Percentiles rank a stretch among this genome's conserved stretches.
These are phyloP conservation scores for Colletotrichum sp. DNA, from an alignment of 2,329 filamentous ascomycete species.

Conservation along the genomic window DNA sequence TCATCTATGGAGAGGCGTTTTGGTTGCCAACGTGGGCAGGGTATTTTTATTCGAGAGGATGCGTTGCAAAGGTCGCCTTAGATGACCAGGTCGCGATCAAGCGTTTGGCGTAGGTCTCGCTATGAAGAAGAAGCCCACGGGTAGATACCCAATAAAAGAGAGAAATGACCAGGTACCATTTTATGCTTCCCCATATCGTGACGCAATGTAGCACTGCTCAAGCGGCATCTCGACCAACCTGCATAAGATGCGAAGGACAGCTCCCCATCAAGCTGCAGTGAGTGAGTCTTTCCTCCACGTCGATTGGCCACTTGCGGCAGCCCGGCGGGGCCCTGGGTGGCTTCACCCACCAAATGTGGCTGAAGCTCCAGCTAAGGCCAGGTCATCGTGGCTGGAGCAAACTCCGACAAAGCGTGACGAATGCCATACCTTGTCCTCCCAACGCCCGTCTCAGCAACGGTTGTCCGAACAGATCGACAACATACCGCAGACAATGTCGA, in stretches of 20 bases:
- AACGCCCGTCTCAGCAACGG: neutral
- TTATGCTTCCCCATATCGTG: neutral
- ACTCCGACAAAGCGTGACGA: neutral
- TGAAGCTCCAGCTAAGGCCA: neutral
- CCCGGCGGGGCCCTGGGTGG: neutral
- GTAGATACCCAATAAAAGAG: conserved; percentile 17
- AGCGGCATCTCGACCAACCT: neutral
- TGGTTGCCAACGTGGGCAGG: conserved; percentile 1
- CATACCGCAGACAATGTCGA: conserved; percentile 14
- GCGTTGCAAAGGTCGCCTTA: neutral
- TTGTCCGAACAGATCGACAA: neutral
- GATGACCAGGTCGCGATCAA: neutral
- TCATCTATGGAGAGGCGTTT: neutral
- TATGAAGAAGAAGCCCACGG: neutral
- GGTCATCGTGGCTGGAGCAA: conserved; percentile 1
- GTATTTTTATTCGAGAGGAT: neutral
- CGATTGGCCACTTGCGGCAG: neutral
- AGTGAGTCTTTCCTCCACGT: conserved; percentile 4
- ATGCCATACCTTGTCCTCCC: neutral
- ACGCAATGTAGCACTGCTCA: neutral
- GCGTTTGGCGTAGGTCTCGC: neutral
- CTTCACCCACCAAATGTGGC: neutral
- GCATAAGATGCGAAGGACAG: neutral
- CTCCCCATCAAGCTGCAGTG: neutral
- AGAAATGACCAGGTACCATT: neutral